These are phyloP conservation scores for Oryza punctata DNA, from an alignment of 176 grass and related monocot genomes.

Conservation along the genomic window DNA sequence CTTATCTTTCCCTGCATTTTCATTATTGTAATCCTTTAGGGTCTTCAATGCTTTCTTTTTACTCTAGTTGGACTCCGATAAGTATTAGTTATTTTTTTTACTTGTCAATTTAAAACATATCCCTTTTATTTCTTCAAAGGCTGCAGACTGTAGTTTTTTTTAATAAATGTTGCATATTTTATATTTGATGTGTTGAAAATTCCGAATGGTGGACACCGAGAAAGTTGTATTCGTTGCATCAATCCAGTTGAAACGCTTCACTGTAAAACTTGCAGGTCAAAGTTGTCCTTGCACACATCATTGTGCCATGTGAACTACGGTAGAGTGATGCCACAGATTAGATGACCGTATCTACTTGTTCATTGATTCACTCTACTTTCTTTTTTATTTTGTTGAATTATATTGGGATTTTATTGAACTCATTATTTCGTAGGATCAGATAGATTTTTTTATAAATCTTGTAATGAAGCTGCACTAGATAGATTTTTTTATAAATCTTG, in stretches of 20 bases:
- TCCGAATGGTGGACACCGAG: background rate
- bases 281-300: background rate
- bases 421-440: conserved; percentile 8
- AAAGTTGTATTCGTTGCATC: background rate
- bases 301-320: background rate
- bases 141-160: background rate
- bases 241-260: conserved; percentile 16
- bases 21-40: background rate
- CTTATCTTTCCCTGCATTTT: conserved; percentile 22
- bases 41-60: conserved; percentile 12
- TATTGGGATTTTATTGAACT: background rate
- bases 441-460: conserved; percentile 18
- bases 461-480: no score
- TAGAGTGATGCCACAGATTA: background rate
- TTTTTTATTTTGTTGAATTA: background rate
- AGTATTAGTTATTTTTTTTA: background rate
- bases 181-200: conserved; percentile 2
- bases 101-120: background rate
- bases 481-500: conserved; percentile 14
- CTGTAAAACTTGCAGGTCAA: background rate
- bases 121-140: background rate
- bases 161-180: conserved; percentile 26
- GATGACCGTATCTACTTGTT: conserved; percentile 7
- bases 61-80: background rate
- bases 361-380: background rate